phyloP scores from a whole-genome alignment of 768 basidiomycete species.

The Mrakia gelida region DNA sequence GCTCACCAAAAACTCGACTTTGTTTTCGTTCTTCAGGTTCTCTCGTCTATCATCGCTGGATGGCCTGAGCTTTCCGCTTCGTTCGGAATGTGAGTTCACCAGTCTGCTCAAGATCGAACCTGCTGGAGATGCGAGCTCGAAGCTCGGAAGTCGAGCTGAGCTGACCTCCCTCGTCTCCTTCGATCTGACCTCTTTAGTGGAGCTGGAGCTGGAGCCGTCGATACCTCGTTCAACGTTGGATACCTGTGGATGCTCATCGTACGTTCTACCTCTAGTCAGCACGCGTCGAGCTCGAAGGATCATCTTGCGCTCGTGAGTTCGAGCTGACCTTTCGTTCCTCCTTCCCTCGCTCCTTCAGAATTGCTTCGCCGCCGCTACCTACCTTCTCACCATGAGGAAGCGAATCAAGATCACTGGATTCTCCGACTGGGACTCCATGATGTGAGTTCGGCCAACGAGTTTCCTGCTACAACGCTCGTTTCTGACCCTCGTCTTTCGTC shows the following conservation, averaged over 20 bases:
- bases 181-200: neutral
- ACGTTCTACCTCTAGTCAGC: neutral
- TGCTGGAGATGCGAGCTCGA: neutral
- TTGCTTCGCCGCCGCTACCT: conserved; percentile 81
- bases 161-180: neutral
- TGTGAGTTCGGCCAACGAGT: neutral
- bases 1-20: neutral
- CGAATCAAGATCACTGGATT: conserved; percentile 92
- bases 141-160: neutral
- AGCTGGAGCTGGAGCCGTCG: conserved; percentile 40
- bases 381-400: conserved; percentile 93
- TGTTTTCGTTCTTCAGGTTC: conserved; percentile 54
- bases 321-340: neutral
- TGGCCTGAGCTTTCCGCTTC: conserved; percentile 73
- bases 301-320: neutral
- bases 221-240: conserved; percentile 60
- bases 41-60: conserved; percentile 95
- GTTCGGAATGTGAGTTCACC: conserved; percentile 26
- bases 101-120: neutral
- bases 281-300: too few relatives aligned
- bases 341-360: conserved; percentile 48
- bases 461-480: neutral
- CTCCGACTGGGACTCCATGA: conserved; percentile 47
- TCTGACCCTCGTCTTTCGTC: neutral
- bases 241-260: conserved; percentile 89